Conservation (phyloP, 768 basidiomycete species). For the Sarcomyxa edulis region DNA sequence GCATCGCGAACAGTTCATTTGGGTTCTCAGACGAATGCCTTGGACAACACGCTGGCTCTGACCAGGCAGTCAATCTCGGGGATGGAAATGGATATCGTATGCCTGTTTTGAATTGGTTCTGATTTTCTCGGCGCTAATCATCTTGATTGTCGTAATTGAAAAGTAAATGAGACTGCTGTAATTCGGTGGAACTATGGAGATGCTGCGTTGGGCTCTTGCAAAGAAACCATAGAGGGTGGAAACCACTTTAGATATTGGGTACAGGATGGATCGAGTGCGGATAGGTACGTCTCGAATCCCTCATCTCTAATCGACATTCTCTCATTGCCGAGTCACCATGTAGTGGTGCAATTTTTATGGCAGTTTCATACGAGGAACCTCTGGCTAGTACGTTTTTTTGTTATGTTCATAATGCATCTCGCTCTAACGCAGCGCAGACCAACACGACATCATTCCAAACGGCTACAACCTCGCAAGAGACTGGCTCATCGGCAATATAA, state of each 20-base stretch:
- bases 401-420: slow-evolving; percentile 1
- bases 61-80: slow-evolving; percentile 75
- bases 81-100: slow-evolving; percentile 77
- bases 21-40: slow-evolving; percentile 76
- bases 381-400: slow-evolving; percentile 38
- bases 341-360: slow-evolving; percentile 74
- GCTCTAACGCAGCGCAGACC: slow-evolving; percentile 25
- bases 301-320: not conserved
- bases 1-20: slow-evolving; percentile 54
- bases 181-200: slow-evolving; percentile 85
- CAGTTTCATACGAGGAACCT: slow-evolving; percentile 67
- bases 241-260: slow-evolving; percentile 88
- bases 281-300: slow-evolving; percentile 39
- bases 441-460: slow-evolving; percentile 69
- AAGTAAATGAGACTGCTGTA: slow-evolving; percentile 80
- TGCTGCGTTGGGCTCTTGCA: slow-evolving; percentile 75
- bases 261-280: slow-evolving; percentile 59
- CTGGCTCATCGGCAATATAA: slow-evolving; percentile 82
- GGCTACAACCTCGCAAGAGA: slow-evolving; percentile 83
- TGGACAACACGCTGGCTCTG: slow-evolving; percentile 68
- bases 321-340: too few relatives aligned
- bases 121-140: slow-evolving; percentile 2
- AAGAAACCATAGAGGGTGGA: slow-evolving; percentile 82
- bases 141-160: not conserved
- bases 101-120: slow-evolving; percentile 21